Evolutionary conservation across 116 monocot genomes (phyloP).

Genomic region (Trichopus zeylanicus): DNA sequence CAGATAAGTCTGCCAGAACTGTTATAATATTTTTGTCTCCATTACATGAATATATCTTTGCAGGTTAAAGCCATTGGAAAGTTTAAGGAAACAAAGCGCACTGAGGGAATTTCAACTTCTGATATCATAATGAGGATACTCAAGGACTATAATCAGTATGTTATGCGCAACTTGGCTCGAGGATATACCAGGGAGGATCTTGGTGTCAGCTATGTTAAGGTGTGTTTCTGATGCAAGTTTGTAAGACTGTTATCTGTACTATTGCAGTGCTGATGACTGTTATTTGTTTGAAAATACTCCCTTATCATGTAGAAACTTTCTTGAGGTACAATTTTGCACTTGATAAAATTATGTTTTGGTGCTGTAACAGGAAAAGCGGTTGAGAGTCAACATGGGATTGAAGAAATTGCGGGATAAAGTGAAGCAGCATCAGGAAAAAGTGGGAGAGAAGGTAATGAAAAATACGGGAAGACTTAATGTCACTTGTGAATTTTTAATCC

Average conservation of each 20-base stretch:
- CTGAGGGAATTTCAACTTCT: constrained; percentile 95
- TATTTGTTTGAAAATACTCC: not conserved
- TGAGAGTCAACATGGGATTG: constrained; percentile 88
- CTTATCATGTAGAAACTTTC: not conserved
- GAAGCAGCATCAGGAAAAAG: constrained; percentile 85
- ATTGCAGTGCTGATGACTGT: not conserved
- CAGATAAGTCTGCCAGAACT: not conserved
- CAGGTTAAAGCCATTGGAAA: constrained; percentile 85
- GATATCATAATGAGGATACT: constrained; percentile 98
- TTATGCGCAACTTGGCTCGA: constrained; percentile 91
- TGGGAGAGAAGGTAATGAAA: constrained; percentile 40
- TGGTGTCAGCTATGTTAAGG: constrained; percentile 98
- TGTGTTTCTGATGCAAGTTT: constrained; percentile 13
- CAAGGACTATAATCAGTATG: constrained; percentile 94
- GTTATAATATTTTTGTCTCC: not conserved
- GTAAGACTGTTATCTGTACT: not conserved
- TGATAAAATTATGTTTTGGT: not conserved
- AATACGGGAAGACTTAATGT: no score
- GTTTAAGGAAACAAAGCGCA: constrained; percentile 96
- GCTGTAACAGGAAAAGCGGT: constrained; percentile 63
- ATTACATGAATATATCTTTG: not conserved
- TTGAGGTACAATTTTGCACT: not conserved
- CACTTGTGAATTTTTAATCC: not conserved
- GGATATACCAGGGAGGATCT: constrained; percentile 94
- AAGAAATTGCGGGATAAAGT: constrained; percentile 76